Evolutionary conservation across 805 yeast species (phyloP).

Genomic region (Ogataea haglerorum): DNA sequence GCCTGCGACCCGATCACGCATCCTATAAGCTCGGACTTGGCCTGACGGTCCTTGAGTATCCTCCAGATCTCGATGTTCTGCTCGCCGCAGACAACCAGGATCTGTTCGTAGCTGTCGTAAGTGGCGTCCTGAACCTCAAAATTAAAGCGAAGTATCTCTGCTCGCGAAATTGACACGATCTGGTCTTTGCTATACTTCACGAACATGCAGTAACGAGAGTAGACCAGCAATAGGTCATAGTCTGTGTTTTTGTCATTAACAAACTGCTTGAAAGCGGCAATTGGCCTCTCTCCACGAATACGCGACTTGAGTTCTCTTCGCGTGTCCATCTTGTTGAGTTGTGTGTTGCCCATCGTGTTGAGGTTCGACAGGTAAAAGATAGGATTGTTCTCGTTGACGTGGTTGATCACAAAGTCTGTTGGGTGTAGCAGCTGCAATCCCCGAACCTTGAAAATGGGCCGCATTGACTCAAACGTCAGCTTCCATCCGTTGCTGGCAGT

Average conservation of each 20-base stretch:
- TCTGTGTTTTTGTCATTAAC: constrained; percentile 14
- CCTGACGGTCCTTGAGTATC: constrained; percentile 20
- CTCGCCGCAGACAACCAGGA: constrained; percentile 22
- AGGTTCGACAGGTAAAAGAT: constrained; percentile 29
- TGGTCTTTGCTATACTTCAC: constrained; percentile 22
- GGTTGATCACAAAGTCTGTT: constrained; percentile 29
- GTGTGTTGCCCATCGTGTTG: constrained; percentile 27
- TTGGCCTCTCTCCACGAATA: constrained; percentile 25
- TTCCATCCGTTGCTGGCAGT: constrained; percentile 26
- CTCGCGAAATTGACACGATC: constrained; percentile 23
- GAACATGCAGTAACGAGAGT: constrained; percentile 27
- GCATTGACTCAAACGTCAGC: constrained; percentile 27
- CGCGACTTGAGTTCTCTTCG: constrained; percentile 27
- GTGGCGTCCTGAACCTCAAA: constrained; percentile 26
- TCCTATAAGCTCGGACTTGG: constrained; percentile 21
- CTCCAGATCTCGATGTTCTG: constrained; percentile 29
- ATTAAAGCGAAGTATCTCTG: constrained; percentile 27
- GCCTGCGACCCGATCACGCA: constrained; percentile 26
- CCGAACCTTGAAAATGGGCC: constrained; percentile 25
- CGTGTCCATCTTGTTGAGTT: constrained; percentile 20
- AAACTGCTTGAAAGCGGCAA: constrained; percentile 27
- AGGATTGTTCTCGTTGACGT: constrained; percentile 26
- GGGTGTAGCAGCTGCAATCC: constrained; percentile 26
- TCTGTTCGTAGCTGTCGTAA: constrained; percentile 26
- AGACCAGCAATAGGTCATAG: constrained; percentile 30